Evolutionary conservation across 306 rosid genomes (phyloP).

Genomic region (Casuarina equisetifolia): DNA sequence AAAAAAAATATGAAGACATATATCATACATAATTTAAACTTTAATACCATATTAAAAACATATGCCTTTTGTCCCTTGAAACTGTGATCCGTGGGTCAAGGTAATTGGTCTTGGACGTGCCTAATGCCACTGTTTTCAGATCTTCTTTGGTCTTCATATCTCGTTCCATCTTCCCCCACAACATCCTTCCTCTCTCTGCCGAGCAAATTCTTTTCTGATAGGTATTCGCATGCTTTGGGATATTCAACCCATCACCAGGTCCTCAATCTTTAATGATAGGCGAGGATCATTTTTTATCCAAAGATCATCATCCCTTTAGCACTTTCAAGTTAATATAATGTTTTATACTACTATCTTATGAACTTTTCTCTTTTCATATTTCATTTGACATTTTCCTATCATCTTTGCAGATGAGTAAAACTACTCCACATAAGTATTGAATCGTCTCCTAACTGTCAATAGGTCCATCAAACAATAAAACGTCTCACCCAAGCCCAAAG

Average conservation of each 20-base stretch:
- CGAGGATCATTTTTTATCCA: background rate
- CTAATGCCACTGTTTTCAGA: constrained; percentile 89
- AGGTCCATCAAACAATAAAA: constrained; percentile 9
- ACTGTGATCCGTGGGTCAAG: constrained; percentile 98
- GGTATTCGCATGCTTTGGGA: background rate
- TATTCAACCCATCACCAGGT: background rate
- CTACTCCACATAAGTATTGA: no score
- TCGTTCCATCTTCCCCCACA: constrained; percentile 69
- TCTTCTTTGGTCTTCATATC: constrained; percentile 93
- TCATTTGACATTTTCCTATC: no score
- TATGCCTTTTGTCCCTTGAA: constrained; percentile 98
- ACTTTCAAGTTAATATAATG: background rate
- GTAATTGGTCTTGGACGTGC: constrained; percentile 94
- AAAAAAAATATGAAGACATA: no score
- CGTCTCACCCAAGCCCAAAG: constrained; percentile 6
- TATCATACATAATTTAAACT: no score
- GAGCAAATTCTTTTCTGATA: no score
- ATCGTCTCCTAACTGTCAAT: background rate
- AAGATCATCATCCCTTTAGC: background rate
- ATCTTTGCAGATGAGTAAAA: no score
- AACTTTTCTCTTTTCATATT: no score
- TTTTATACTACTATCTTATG: no score
- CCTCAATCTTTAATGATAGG: background rate
- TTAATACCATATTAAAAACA: no score
- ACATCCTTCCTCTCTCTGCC: constrained; percentile 69